Base-by-base conservation (phyloP, 768 basidiomycete genomes). In the Tubosaeta brunneosetosa region DNA sequence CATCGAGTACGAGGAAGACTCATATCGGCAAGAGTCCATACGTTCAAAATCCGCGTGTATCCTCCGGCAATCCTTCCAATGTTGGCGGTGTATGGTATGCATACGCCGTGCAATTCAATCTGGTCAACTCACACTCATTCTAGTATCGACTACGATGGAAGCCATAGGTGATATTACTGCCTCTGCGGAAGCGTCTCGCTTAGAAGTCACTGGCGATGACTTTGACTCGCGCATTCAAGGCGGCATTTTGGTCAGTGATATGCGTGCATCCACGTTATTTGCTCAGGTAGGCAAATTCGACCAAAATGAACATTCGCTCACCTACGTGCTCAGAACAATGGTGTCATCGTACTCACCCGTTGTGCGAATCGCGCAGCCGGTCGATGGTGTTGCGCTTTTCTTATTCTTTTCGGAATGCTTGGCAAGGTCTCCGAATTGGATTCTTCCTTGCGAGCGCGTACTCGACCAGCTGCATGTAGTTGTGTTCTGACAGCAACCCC, bases 181-280 rank as follows among this genome's bases (percentile, higher is more conserved):
- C 0, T 86, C 85, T 12, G 84, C 86, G 2, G 91, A 94, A 66
- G 87, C 89, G 12, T 91, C 88, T 3, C 80, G 82, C 10, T 74
- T 88, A n/a, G 69, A 75, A 9, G 87, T 93, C 27, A 77, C 81
- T 22, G 91, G 90, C 0, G 75, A 76, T 9, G 81, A 87, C 47
- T 93, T 92, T 66, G 90, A 93, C 66, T 79, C 81, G 1, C 78
- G 90, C 12, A 86, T 93, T 32, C 90, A 91, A 69, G 89, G 91
- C 10, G 91, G 91, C 19, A 74, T 93, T 32, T 73, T 91, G 60
- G 83, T 84, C 55, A 10, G 74, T 64, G 5, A 1, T 14, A 25
- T 33, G 16, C 53, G 19, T 11, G 19, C 52, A 11, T 5, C 13
- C 10, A n/a, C 34, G 31, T 9, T 5, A 14, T 92, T 91, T 58